phyloP scores from a whole-genome alignment of 2,329 filamentous ascomycete species.

The Tolypocladium ophioglossoides region DNA sequence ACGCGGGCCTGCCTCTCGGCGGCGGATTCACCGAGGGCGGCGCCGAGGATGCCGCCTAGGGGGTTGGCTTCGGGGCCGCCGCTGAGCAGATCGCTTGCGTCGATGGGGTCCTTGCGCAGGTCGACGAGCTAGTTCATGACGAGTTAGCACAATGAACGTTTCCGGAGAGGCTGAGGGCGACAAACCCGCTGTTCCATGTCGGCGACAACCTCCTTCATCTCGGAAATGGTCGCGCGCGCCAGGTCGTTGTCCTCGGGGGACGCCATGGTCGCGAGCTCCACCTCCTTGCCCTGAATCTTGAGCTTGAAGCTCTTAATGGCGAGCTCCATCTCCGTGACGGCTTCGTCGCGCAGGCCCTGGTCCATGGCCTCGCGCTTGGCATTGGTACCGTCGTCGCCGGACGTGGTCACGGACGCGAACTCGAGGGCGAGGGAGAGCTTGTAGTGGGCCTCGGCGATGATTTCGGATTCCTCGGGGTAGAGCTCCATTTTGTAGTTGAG shows the following conservation, averaged over 20 bases:
- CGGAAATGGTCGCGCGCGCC: slow-evolving; percentile 50
- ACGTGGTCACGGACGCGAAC: slow-evolving; percentile 70
- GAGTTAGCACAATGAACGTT: not conserved
- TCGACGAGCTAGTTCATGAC: slow-evolving; percentile 46
- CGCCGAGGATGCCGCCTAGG: slow-evolving; percentile 51
- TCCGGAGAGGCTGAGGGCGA: slow-evolving; percentile 8
- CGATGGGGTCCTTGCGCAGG: slow-evolving; percentile 48
- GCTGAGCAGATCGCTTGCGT: slow-evolving; percentile 25
- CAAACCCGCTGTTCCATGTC: slow-evolving; percentile 69
- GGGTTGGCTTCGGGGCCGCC: slow-evolving; percentile 26
- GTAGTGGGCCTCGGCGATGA: slow-evolving; percentile 90
- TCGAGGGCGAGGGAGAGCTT: slow-evolving; percentile 93
- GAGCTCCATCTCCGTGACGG: slow-evolving; percentile 58
- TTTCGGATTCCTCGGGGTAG: slow-evolving; percentile 68
- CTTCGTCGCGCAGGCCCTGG: slow-evolving; percentile 60
- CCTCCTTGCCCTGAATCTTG: slow-evolving; percentile 61
- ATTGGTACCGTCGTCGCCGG: slow-evolving; percentile 35
- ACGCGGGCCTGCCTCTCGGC: slow-evolving; percentile 52
- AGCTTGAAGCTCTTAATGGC: slow-evolving; percentile 64
- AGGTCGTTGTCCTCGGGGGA: slow-evolving; percentile 58
- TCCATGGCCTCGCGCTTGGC: slow-evolving; percentile 46
- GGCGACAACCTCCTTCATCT: slow-evolving; percentile 67
- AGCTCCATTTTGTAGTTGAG: slow-evolving; percentile 71
- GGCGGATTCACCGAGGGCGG: slow-evolving; percentile 50
- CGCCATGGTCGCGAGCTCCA: slow-evolving; percentile 50